Evolutionary conservation across 805 yeast genomes (phyloP).

Genomic region (Nematodospora valgi): DNA sequence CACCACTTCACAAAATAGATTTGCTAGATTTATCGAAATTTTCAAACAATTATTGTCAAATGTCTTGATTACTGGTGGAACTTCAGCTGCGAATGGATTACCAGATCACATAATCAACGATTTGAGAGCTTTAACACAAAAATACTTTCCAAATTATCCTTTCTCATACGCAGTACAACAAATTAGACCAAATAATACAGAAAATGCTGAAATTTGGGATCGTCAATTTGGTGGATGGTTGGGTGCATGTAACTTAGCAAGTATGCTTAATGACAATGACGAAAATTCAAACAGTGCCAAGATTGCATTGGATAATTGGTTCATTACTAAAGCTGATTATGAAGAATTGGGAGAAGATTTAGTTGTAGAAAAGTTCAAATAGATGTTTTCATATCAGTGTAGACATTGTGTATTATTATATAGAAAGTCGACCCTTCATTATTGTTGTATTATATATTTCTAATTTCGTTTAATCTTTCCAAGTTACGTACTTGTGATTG

Average conservation of each 20-base stretch:
- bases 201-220: conserved; percentile 43
- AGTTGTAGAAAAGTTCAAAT: conserved; percentile 34
- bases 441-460: background rate
- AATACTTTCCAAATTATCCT: conserved; percentile 46
- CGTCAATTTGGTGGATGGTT: conserved; percentile 62
- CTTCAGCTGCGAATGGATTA: conserved; percentile 53
- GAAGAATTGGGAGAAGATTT: conserved; percentile 56
- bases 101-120: conserved; percentile 55
- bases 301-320: conserved; percentile 46
- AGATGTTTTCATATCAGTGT: conserved; percentile 1
- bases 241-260: conserved; percentile 69
- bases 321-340: conserved; percentile 61
- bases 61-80: conserved; percentile 61
- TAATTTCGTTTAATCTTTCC: conserved; percentile 35
- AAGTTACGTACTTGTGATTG: conserved; percentile 40
- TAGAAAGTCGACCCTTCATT: background rate
- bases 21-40: conserved; percentile 36
- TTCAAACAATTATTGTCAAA: conserved; percentile 35
- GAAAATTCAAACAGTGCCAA: conserved; percentile 24
- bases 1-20: conserved; percentile 25
- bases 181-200: conserved; percentile 20
- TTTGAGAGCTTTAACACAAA: conserved; percentile 41
- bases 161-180: conserved; percentile 21
- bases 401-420: background rate
- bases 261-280: conserved; percentile 49